Conservation (phyloP, 2,329 filamentous ascomycete species). For the Coniochaeta sp. region DNA sequence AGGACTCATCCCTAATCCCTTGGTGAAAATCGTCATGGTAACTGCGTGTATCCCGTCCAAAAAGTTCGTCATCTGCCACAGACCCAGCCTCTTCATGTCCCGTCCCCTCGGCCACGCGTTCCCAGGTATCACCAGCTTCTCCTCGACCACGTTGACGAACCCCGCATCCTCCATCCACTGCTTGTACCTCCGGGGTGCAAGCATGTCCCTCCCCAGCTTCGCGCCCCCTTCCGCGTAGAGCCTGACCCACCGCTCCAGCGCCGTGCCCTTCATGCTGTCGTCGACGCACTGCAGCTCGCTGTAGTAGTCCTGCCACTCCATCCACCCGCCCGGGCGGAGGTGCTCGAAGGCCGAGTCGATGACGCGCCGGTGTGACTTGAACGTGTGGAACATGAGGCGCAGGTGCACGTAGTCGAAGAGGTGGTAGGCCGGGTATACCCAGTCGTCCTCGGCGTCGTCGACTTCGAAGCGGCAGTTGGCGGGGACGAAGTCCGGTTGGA, state of each 20-base stretch:
- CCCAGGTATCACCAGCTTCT: conserved; percentile 21
- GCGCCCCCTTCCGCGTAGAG: conserved; percentile 9
- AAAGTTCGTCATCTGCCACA: conserved; percentile 24
- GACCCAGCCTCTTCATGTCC: conserved; percentile 26
- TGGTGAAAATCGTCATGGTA: conserved; percentile 22
- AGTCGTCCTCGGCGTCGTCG: conserved; percentile 16
- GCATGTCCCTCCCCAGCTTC: conserved; percentile 6
- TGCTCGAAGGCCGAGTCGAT: conserved; percentile 11
- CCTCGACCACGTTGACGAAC: conserved; percentile 21
- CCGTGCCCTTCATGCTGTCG: conserved; percentile 10
- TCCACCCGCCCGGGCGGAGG: conserved; percentile 14
- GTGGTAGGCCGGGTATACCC: conserved; percentile 9
- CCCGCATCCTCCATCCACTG: conserved; percentile 19
- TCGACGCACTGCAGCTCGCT: conserved; percentile 8
- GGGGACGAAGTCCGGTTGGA: conserved; percentile 17
- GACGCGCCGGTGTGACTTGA: conserved; percentile 9
- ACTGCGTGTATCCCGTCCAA: conserved; percentile 22
- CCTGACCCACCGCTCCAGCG: conserved; percentile 13
- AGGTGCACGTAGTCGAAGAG: conserved; percentile 16
- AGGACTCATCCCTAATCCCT: conserved; percentile 19
- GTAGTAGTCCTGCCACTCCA: conserved; percentile 16
- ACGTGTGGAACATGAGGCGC: conserved; percentile 12
- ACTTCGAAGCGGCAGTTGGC: conserved; percentile 16
- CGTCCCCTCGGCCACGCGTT: conserved; percentile 27
- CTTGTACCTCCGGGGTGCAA: conserved; percentile 6